Base-by-base conservation (phyloP, 495 filamentous ascomycete species). In the Letharia columbiana region DNA sequence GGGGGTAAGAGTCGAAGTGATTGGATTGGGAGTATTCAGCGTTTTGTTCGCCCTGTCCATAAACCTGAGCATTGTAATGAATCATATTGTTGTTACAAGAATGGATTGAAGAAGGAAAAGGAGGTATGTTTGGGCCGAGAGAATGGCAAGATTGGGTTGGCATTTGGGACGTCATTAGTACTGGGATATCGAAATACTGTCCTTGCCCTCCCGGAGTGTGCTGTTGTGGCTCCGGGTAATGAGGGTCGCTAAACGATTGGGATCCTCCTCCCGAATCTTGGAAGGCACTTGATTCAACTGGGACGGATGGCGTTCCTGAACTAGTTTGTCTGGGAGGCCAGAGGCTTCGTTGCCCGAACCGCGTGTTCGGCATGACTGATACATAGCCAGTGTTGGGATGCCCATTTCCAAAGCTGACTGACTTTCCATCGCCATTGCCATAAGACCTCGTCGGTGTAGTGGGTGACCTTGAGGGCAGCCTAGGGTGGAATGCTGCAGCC, bases 1-100 rank as follows among this genome's bases (percentile, higher is more conserved):
- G 60, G 37, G 65, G 66, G 65, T 65, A 74, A 68, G 41, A 64
- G 15, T 69, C 69, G 58, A 59, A 70, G 63, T 45, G 65, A 52
- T 64, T 70, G 41, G 63, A 23, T 44, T 60, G 66, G 2, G 68
- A 9, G 35, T 59, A 49, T 49, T 63, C 66, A 35, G 54, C 39
- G 42, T 60, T 61, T 17, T 54, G 58, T 41, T 72, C 70, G 60
- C 61, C 62, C 70, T 72, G 66, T 33, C 44, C 1, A 15, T 52
- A 10, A 13, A 33, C 17, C 28, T 64, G 47, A 69, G 66, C 54
- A 49, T 65, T 65, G 7, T 41, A 28, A 47, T 18, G 13, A 5
- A 35, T 17, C 3, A 3, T 28, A 11, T 10, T 41, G n/a, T 11
- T 44, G 10, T 50, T 28, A 20, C 2, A 39, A 59, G 7, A 10